Base-by-base conservation (phyloP, 2,329 filamentous ascomycete genomes). In the Tolypocladium sp. region DNA sequence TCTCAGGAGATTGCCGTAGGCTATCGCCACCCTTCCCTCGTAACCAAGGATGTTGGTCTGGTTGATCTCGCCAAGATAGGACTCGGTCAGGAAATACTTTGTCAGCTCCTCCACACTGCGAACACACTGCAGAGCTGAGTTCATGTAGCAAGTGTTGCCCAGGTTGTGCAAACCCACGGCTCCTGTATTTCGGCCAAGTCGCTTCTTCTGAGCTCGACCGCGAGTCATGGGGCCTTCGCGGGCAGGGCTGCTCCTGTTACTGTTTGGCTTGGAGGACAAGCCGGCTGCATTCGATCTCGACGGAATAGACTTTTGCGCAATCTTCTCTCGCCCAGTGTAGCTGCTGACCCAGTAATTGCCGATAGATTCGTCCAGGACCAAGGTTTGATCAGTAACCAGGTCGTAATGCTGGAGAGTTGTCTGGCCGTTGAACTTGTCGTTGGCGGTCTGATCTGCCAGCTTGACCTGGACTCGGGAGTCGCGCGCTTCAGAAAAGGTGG, bases 71-170 rank as follows among this genome's bases (percentile, higher is more conserved):
- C 81, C 77, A 66, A 88, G 85, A 74, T 90, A 92, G 62, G 87
- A 82, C 60, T 86, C 82, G 56, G 83, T 80, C 56, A 97, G 74
- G 73, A 99, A 97, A 73, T 96, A 99, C 68, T 92, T 87, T 6
- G 91, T 93, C 63, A 99, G 77, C 73, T 99, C 94, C 69, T 96
- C 91, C 0, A 97, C 92, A 66, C 91, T 95, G 56, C 93, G 87
- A 57, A 99, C 85, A 71, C 94, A 99, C 71, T 99, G 94, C 58
- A 97, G 79, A 12, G 94, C 94, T 27, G 93, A 96, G 73, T 97
- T 97, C 92, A 97, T 97, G 76, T 99, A 99, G 75, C 94, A 99
- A 0, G 94, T 97, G 69, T 99, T 99, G 55, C 94, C 94, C 17
- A 99, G 77, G 69, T 99, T 99, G 63, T 84, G 86, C 57, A 99